Conservation (phyloP, 129 eudicot species). For the Cynara cardunculus region DNA sequence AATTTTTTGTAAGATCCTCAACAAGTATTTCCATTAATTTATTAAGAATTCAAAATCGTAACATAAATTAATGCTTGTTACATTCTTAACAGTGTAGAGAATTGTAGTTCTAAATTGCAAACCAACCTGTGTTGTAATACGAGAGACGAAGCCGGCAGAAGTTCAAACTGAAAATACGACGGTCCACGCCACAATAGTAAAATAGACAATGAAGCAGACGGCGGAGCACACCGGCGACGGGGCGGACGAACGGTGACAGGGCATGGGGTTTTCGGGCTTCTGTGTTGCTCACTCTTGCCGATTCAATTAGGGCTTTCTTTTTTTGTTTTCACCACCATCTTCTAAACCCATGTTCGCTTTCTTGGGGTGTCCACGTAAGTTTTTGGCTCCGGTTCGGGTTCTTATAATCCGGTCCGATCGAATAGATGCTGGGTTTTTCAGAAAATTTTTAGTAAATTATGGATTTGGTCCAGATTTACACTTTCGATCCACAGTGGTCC, state of each 20-base stretch:
- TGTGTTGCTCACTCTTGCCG: not conserved
- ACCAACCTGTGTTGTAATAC: slow-evolving; percentile 2
- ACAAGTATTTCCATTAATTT: not conserved
- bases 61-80: not conserved
- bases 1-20: not conserved
- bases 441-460: no score
- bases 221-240: not conserved
- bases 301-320: not conserved
- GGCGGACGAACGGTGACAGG: not conserved
- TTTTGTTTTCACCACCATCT: not conserved
- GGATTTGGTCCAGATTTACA: no score
- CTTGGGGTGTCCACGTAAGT: not conserved
- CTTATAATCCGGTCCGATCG: not conserved
- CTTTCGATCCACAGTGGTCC: no score
- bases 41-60: not conserved
- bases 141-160: slow-evolving; percentile 3
- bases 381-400: not conserved
- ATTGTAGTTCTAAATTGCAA: not conserved
- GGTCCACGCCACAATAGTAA: not conserved
- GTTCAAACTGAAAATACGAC: not conserved
- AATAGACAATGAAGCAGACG: not conserved
- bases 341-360: not conserved
- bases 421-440: no score
- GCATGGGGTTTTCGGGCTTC: not conserved
- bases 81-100: not conserved